Conservation (phyloP, 2,329 filamentous ascomycete species). For the Helminthosporium solani region DNA sequence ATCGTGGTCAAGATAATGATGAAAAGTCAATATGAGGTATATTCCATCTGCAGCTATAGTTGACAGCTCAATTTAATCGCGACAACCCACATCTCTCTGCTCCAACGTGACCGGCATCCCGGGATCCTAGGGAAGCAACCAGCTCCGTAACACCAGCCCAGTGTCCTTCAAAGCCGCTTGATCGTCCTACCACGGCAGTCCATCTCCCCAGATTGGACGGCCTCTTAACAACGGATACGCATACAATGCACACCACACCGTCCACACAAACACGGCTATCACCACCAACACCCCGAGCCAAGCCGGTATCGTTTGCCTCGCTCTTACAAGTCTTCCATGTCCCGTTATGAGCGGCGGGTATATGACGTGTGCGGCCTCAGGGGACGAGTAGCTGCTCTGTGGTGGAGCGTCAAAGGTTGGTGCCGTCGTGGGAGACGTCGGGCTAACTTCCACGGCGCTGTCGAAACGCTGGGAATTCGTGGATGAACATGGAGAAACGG, state of each 20-base stretch:
- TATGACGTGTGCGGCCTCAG: not conserved
- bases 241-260: conserved; percentile 7
- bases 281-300: conserved; percentile 9
- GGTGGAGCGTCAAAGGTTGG: not conserved
- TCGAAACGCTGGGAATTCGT: not conserved
- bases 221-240: not conserved
- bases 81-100: no score
- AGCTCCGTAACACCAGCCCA: not conserved
- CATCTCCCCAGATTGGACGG: not conserved
- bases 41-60: no score
- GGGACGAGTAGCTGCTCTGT: not conserved
- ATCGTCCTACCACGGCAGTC: not conserved
- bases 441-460: conserved; percentile 2
- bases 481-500: not conserved
- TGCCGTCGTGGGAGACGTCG: not conserved
- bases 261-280: conserved; percentile 8
- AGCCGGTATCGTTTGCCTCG: conserved; percentile 5
- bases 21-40: no score
- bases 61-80: no score
- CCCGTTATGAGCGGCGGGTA: conserved; percentile 9
- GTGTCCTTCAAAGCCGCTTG: not conserved
- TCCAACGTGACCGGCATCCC: no score
- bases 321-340: conserved; percentile 1
- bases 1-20: no score
- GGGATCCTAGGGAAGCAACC: no score